Percentiles rank a stretch among this genome's conserved stretches.
Evolutionary conservation across 2,329 filamentous ascomycete genomes (phyloP).

Genomic region (Paecilomyces sp.): DNA sequence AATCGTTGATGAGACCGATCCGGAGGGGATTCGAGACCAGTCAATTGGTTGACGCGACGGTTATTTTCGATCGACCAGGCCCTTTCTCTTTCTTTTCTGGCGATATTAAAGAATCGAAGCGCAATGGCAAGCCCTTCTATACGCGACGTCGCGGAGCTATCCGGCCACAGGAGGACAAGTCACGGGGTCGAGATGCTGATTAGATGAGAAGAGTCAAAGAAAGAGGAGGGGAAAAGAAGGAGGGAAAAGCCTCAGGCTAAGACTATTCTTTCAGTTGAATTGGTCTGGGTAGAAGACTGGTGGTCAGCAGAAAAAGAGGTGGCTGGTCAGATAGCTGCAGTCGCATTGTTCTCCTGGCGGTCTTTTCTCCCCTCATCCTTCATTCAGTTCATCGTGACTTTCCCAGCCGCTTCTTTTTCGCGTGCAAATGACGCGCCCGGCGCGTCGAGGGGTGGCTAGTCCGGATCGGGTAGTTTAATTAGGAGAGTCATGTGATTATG

Average conservation of each 20-base stretch:
- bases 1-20: not conserved
- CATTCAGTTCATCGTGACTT: not conserved
- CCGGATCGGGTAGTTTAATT: not conserved
- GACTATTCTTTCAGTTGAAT: not conserved
- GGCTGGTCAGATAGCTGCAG: not conserved
- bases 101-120: not conserved
- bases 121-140: not conserved
- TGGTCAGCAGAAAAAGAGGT: not conserved
- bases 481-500: not conserved
- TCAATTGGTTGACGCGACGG: not conserved
- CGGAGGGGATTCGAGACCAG: too few relatives aligned
- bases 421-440: not conserved
- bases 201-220: not conserved
- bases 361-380: not conserved
- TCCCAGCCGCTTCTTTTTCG: not conserved
- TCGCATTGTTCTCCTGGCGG: not conserved
- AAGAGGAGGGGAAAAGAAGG: not conserved
- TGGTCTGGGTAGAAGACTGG: not conserved
- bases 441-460: not conserved
- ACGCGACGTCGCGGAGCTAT: not conserved
- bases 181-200: not conserved
- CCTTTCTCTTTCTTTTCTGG: not conserved
- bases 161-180: not conserved
- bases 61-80: not conserved
- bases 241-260: not conserved